A percentile compares a stretch with the other conserved stretches of the same genome.
phyloP scores from a whole-genome alignment of 257 asterid species.

The Lavandula angustifolia region DNA sequence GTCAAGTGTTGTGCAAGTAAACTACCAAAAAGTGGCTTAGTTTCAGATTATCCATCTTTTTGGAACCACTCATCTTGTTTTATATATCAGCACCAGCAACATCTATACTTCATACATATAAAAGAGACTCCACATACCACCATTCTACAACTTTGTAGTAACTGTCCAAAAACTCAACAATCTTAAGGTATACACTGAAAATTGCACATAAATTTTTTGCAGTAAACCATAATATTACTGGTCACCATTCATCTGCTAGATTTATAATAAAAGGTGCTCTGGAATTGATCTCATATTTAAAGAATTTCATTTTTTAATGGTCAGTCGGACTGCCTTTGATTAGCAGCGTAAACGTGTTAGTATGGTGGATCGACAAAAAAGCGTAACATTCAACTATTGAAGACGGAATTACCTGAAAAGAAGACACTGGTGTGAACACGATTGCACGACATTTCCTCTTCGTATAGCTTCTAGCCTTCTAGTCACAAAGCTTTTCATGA shows the following conservation, averaged over 20 bases:
- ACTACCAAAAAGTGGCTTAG: conserved; percentile 11
- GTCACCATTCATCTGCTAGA: neutral
- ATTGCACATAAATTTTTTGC: neutral
- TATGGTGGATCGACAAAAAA: conserved; percentile 17
- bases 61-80: conserved; percentile 12
- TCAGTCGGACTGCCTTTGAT: no score
- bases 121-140: neutral
- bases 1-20: conserved; percentile 11
- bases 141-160: neutral
- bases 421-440: conserved; percentile 76
- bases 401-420: conserved; percentile 76
- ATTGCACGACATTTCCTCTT: conserved; percentile 74
- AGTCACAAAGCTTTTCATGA: conserved; percentile 93
- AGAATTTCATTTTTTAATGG: no score
- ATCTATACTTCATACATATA: conserved; percentile 6
- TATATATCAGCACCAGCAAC: conserved; percentile 8
- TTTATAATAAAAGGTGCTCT: no score
- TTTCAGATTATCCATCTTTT: no score
- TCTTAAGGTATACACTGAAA: neutral
- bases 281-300: no score
- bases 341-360: conserved; percentile 6
- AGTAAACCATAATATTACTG: conserved; percentile 7
- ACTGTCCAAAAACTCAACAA: conserved; percentile 11
- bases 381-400: conserved; percentile 23
- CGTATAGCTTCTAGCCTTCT: conserved; percentile 96